phyloP scores from a whole-genome alignment of 352 stramenopile genomes.

The Thraustochytrium sp. region DNA sequence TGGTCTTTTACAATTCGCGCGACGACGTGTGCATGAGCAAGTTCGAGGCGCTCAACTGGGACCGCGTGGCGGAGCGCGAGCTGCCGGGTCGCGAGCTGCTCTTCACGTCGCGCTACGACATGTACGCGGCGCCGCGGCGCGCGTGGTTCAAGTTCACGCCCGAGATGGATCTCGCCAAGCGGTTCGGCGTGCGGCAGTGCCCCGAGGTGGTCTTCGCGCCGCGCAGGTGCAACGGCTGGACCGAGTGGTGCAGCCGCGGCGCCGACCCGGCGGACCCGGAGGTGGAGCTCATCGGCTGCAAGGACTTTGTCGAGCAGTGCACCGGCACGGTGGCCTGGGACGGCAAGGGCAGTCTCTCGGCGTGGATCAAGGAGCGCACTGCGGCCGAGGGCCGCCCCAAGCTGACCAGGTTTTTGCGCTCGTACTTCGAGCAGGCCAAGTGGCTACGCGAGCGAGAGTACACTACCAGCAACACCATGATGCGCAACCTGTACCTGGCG shows the following conservation, averaged over 20 bases:
- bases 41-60: neutral
- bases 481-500: constrained; percentile 36
- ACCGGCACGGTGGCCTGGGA: constrained; percentile 11
- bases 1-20: constrained; percentile 37
- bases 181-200: constrained; percentile 1
- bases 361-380: constrained; percentile 35
- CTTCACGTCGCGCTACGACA: constrained; percentile 23
- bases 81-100: constrained; percentile 24
- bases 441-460: constrained; percentile 26
- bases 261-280: neutral
- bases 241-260: constrained; percentile 38
- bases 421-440: constrained; percentile 3
- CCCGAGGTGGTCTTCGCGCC: constrained; percentile 28
- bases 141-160: constrained; percentile 39
- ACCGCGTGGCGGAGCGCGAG: neutral
- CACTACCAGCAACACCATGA: constrained; percentile 1
- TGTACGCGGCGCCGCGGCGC: neutral
- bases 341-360: neutral
- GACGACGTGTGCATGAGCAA: neutral
- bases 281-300: constrained; percentile 30
- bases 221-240: constrained; percentile 32
- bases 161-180: neutral
- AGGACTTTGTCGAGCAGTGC: constrained; percentile 39
- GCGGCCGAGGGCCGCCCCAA: constrained; percentile 7
- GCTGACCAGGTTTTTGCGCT: constrained; percentile 24